Conservation (phyloP, 345 rosid species). For the Citrus unshiu region DNA sequence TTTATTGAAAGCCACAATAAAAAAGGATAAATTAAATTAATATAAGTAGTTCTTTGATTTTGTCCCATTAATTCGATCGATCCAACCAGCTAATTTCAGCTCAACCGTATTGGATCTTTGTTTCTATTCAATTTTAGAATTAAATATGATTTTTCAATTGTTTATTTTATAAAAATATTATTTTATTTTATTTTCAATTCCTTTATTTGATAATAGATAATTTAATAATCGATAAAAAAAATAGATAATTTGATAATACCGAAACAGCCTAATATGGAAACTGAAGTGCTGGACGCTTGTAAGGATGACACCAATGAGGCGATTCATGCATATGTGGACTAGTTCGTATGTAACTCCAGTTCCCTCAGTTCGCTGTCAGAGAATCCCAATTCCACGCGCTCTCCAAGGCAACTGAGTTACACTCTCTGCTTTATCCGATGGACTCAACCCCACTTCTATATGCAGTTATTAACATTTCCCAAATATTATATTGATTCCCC, state of each 20-base stretch:
- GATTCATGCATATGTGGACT: not conserved
- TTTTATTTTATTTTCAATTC: no score
- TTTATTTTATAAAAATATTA: no score
- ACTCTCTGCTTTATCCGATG: not conserved
- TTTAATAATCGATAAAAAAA: no score
- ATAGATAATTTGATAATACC: not conserved
- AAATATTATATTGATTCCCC: not conserved
- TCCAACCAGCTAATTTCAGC: not conserved
- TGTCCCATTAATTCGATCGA: not conserved
- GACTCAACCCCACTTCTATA: not conserved
- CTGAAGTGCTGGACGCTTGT: not conserved
- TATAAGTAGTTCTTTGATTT: not conserved
- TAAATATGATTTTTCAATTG: no score
- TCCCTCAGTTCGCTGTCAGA: not conserved
- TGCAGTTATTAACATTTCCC: not conserved
- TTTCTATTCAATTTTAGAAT: not conserved
- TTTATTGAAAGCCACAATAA: not conserved
- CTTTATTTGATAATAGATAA: not conserved
- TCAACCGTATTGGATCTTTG: not conserved
- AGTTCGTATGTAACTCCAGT: not conserved
- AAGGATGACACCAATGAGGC: not conserved
- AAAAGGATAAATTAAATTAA: no score
- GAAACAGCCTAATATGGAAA: not conserved
- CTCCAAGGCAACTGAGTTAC: not conserved
- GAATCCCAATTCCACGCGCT: slow-evolving; percentile 9